Percentiles rank a stretch among this genome's conserved stretches.
These are phyloP conservation scores for Phanerodontia chrysosporium DNA, from an alignment of 768 basidiomycete genomes.

Conservation along the genomic window DNA sequence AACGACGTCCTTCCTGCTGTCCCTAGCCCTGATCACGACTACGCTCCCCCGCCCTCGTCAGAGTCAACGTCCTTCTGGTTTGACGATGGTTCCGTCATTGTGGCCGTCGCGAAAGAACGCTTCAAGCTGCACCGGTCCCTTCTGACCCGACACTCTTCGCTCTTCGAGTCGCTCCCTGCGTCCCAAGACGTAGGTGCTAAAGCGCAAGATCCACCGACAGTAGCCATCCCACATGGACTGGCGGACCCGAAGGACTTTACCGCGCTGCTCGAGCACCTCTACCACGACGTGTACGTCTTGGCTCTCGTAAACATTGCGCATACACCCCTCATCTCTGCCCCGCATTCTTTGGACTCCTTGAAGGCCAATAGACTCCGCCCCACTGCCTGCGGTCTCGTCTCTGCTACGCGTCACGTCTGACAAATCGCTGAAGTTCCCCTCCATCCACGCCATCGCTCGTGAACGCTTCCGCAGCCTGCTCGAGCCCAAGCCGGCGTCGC, in stretches of 20 bases:
- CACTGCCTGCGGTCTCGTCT: constrained; percentile 45
- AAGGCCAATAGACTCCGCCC: constrained; percentile 44
- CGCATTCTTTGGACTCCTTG: neutral
- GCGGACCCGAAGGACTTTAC: constrained; percentile 44
- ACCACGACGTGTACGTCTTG: constrained; percentile 59
- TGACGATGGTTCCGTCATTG: constrained; percentile 56
- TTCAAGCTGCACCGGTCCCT: constrained; percentile 59
- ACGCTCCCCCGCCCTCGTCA: neutral
- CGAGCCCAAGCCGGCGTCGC: constrained; percentile 34
- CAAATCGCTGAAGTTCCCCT: constrained; percentile 52
- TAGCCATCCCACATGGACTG: constrained; percentile 34
- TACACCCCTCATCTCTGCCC: neutral
- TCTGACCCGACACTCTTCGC: constrained; percentile 46
- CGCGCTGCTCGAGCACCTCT: constrained; percentile 56
- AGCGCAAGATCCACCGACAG: constrained; percentile 10
- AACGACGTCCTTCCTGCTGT: neutral
- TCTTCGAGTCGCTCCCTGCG: constrained; percentile 16
- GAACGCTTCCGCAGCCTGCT: constrained; percentile 40
- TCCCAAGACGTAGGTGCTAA: neutral
- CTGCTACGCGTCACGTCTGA: constrained; percentile 56
- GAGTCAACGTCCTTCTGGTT: constrained; percentile 53
- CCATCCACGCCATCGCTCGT: constrained; percentile 43
- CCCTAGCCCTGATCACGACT: neutral
- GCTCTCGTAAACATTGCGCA: constrained; percentile 3
- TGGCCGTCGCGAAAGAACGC: constrained; percentile 38